A percentile compares a stretch with the other conserved stretches of the same genome.
Conservation (phyloP, 2,329 filamentous ascomycete species). For the Seiridium cupressi region DNA sequence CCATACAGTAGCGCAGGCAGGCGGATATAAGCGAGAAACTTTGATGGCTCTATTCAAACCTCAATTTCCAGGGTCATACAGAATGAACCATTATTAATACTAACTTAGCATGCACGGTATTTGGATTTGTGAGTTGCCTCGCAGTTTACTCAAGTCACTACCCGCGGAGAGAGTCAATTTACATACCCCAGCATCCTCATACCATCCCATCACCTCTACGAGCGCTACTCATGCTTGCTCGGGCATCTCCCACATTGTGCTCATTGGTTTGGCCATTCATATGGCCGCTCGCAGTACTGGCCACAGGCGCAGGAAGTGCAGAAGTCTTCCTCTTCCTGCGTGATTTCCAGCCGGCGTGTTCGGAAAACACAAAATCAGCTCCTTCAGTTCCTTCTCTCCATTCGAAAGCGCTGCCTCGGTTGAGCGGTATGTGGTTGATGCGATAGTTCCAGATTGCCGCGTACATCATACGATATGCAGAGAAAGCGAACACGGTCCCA, state of each 20-base stretch:
- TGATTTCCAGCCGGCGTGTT: constrained; percentile 21
- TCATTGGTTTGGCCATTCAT: background rate
- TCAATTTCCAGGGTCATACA: background rate
- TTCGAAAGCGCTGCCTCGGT: constrained; percentile 31
- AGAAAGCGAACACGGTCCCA: constrained; percentile 61
- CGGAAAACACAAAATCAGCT: constrained; percentile 21
- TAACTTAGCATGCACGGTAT: background rate
- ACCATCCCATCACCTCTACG: background rate
- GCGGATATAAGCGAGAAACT: background rate
- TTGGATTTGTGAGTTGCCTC: background rate
- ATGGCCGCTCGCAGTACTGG: background rate
- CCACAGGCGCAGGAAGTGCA: background rate
- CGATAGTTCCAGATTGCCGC: constrained; percentile 69
- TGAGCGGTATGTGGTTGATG: constrained; percentile 65
- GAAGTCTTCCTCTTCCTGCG: background rate
- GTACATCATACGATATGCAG: constrained; percentile 64
- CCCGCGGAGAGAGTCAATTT: no score
- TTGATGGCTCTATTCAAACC: background rate
- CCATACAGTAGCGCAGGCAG: background rate
- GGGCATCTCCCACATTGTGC: background rate
- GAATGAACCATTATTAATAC: no score
- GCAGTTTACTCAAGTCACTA: no score
- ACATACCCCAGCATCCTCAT: background rate
- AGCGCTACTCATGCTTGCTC: background rate
- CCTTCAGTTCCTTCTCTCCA: constrained; percentile 19